Conservation (phyloP, 2,329 filamentous ascomycete species). For the Salinomyces thailandicus region DNA sequence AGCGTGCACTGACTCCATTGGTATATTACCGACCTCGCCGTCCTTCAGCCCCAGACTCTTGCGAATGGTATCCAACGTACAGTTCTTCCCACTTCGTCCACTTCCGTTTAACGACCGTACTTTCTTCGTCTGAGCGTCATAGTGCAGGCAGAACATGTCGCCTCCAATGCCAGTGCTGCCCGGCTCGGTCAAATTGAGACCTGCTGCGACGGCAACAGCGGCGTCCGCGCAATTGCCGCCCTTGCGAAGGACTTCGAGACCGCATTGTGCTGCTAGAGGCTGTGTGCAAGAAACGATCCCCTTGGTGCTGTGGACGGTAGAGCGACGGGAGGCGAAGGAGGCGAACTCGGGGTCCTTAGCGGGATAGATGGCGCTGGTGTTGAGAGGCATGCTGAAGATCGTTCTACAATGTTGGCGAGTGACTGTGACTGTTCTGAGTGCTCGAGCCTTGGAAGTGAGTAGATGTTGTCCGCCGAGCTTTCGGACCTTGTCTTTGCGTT, state of each 20-base stretch:
- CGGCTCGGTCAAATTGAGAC: slow-evolving; percentile 86
- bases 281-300: slow-evolving; percentile 87
- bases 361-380: slow-evolving; percentile 41
- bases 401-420: too few relatives aligned
- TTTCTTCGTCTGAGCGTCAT: slow-evolving; percentile 69
- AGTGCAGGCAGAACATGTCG: slow-evolving; percentile 94
- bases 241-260: slow-evolving; percentile 69
- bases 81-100: slow-evolving; percentile 64
- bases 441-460: too few relatives aligned
- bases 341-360: slow-evolving; percentile 42
- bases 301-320: slow-evolving; percentile 85
- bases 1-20: slow-evolving; percentile 64
- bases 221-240: slow-evolving; percentile 95
- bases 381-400: slow-evolving; percentile 40
- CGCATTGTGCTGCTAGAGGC: slow-evolving; percentile 78
- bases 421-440: too few relatives aligned
- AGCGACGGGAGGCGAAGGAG: slow-evolving; percentile 68
- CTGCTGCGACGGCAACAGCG: slow-evolving; percentile 89
- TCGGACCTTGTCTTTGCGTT: too few relatives aligned
- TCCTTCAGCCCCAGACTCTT: slow-evolving; percentile 56
- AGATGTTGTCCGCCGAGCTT: too few relatives aligned
- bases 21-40: slow-evolving; percentile 51
- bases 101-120: slow-evolving; percentile 87
- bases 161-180: slow-evolving; percentile 90
- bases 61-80: slow-evolving; percentile 59